These are phyloP conservation scores for Solanum lycopersicoides DNA, from an alignment of 257 asterid species.

Conservation along the genomic window DNA sequence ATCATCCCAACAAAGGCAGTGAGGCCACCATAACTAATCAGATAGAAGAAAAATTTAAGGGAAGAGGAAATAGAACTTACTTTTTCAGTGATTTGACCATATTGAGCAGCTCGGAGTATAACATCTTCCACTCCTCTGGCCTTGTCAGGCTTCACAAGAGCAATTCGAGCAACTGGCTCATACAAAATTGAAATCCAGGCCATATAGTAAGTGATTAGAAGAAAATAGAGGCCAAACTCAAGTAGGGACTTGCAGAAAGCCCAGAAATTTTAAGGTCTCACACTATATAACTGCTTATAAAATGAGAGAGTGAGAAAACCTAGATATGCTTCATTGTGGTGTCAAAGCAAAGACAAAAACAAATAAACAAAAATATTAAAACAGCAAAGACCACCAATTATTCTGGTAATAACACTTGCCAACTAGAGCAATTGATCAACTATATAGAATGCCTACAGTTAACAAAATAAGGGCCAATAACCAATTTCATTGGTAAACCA, in stretches of 20 bases:
- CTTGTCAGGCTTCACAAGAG: slow-evolving; percentile 93
- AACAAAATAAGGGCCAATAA: not conserved
- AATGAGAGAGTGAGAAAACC: not conserved
- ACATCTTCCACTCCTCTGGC: slow-evolving; percentile 98
- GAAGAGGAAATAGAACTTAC: slow-evolving; percentile 13
- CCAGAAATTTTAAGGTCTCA: not conserved
- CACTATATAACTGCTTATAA: not conserved
- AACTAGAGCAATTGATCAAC: not conserved
- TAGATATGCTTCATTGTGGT: not conserved
- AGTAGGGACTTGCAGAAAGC: not conserved
- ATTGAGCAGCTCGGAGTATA: slow-evolving; percentile 73
- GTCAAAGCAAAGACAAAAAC: not conserved
- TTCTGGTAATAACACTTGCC: not conserved
- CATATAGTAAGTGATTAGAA: not conserved
- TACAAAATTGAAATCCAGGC: not conserved
- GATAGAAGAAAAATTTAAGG: not conserved
- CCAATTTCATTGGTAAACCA: not conserved
- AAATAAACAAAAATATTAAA: not conserved
- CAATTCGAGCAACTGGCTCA: slow-evolving; percentile 85
- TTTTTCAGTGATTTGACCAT: slow-evolving; percentile 86
- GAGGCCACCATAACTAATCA: not conserved
- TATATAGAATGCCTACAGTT: not conserved
- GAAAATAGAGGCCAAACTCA: not conserved
- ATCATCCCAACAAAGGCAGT: not conserved
- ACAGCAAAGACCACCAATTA: not conserved